Evolutionary conservation across 192 early-diverging fungal species (phyloP), one percentile per base, ranked within the genome.

Genomic region (Backusella parvicylindrica): DNA sequence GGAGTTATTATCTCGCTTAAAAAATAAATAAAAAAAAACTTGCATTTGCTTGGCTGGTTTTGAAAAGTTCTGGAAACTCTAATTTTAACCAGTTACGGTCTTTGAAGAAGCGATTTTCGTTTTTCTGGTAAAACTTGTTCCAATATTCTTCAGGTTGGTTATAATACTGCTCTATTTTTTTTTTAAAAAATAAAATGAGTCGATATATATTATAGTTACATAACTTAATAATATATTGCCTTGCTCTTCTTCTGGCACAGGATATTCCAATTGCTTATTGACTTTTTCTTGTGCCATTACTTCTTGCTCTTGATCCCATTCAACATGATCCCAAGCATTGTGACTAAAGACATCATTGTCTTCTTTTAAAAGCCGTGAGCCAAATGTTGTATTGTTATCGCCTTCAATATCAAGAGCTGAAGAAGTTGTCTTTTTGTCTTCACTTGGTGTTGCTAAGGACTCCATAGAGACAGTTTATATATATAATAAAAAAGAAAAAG

Each of bases 281-380:
- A 99, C 87, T 71, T 92, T 89, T 71, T 89, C 85, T 63, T 85
- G 84, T n/a, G 96, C 98, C 41, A 92, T 86, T 28, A 86, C 56
- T 75, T 92, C 89, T 73, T 96, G 95, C 49, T 95, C 94, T 65
- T 89, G 87, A 73, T 90, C 92, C 88, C 93, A 96, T 68, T 94
- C 93, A 21, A 92, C 95, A 72, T 98, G 93, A 88, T 99, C 98
- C 95, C 97, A 99, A 30, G 97, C 97, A 82, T 98, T 99, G 77
- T 94, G 90, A 64, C 89, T 87, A 77, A 92, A 98, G 6, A 98
- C 95, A 49, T 90, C 82, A 33, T 89, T 86, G 41, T 92, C 90
- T 76, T 92, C 85, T 35, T 83, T 84, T 68, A 99, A 83, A 56
- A 89, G 79, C 9, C 96, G 88, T 33, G 89, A 89, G 21, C 96